Evolutionary conservation across 1,284 basidiomycete species (phyloP), one percentile per base, ranked within the genome.

Genomic region (Trametes polyzona): DNA sequence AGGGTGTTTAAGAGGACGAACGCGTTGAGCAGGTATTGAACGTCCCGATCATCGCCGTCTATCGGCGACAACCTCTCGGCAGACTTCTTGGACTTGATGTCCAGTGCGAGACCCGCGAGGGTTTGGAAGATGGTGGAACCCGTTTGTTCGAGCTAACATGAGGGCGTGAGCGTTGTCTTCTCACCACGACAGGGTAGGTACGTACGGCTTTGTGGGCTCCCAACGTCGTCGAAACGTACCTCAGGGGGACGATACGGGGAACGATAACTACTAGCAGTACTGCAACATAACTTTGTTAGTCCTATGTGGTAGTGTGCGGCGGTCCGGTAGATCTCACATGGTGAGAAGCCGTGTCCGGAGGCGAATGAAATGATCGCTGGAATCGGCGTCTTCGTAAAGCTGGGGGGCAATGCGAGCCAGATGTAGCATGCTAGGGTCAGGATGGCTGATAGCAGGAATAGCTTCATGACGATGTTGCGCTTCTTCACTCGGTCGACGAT

Each of bases 161-260:
- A 16, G 24, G 1, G 8, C 11, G 19, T 39, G n/a, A 29, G 27
- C 26, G 7, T 10, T 35, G 4, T 29, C 27, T 4, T 16, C 4
- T 29, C 29, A 7, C 8, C 23, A 36, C 12, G 29, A n/a, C 9
- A 24, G 43, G 6, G n/a, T 29, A 47, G 5, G 14, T 8, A 76
- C 86, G 61, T 72, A 90, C 88, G 66, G 85, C 84, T 71, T 93
- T 93, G 67, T 93, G 90, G 10, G 87, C 84, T 2, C 90, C 90
- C 0, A 93, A 76, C 1, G 89, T 90, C 1, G 90, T 91, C 2
- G 89, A 88, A 35, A 93, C 83, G 67, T 89, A 90, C 65, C 86
- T 87, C 16, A 80, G 65, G 1, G 85, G 82, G 0, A 93, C 87
- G 43, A 93, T 82, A 47, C 81, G 82, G 2, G 90, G 89, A 0